These are phyloP conservation scores for Alternaria brassicae DNA, from an alignment of 2,329 filamentous ascomycete genomes.

Conservation along the genomic window DNA sequence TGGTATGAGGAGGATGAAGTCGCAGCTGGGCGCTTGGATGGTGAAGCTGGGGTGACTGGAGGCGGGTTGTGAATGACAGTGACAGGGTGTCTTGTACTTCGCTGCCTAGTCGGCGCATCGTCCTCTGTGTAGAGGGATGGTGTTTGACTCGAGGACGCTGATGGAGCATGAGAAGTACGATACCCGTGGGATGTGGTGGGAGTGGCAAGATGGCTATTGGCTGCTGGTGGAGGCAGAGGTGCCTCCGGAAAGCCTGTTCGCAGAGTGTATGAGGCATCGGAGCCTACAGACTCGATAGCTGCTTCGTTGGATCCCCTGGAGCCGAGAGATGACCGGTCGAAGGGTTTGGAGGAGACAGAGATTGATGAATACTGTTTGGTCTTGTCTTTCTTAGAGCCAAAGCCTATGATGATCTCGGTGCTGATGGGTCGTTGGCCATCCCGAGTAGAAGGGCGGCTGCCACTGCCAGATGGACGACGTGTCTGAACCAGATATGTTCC, in stretches of 20 bases:
- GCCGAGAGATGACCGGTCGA: constrained; percentile 39
- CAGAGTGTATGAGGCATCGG: constrained; percentile 40
- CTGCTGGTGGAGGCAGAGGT: constrained; percentile 24
- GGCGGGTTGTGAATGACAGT: constrained; percentile 41
- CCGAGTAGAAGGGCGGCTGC: constrained; percentile 35
- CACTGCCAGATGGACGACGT: constrained; percentile 33
- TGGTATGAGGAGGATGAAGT: constrained; percentile 29
- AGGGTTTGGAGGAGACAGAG: constrained; percentile 22
- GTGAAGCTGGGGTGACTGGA: constrained; percentile 24
- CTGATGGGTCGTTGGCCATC: constrained; percentile 32
- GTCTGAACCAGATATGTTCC: constrained; percentile 34
- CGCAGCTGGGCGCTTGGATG: constrained; percentile 22
- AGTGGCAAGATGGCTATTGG: constrained; percentile 30
- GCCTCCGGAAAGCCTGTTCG: constrained; percentile 45
- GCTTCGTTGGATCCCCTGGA: constrained; percentile 34
- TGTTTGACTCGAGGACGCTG: constrained; percentile 38
- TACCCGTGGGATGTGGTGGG: constrained; percentile 29
- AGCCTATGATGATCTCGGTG: constrained; percentile 40
- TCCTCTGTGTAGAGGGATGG: constrained; percentile 42
- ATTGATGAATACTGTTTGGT: constrained; percentile 34
- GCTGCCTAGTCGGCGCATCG: constrained; percentile 34
- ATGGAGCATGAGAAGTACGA: constrained; percentile 37
- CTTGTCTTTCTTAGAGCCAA: constrained; percentile 36
- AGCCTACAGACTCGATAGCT: constrained; percentile 39
- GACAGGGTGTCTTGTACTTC: constrained; percentile 29